Evolutionary conservation across 2,329 filamentous ascomycete genomes (phyloP).

Genomic region (Trichoderma asperellum): DNA sequence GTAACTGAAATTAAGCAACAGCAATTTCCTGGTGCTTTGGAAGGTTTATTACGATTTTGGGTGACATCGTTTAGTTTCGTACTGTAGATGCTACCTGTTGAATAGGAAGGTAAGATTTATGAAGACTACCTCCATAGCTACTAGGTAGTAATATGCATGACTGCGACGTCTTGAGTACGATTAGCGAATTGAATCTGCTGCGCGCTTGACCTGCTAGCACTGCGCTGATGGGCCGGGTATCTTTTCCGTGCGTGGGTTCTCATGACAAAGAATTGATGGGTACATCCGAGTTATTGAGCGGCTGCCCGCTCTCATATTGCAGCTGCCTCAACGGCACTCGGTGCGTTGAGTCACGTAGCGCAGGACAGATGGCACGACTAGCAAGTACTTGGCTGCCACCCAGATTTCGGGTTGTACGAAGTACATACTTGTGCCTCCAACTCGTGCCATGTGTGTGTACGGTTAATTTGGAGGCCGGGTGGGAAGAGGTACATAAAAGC

Average conservation of each 20-base stretch:
- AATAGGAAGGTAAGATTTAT: neutral
- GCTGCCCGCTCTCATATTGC: neutral
- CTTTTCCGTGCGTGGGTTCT: neutral
- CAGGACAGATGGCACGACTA: neutral
- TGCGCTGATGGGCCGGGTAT: neutral
- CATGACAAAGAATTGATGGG: neutral
- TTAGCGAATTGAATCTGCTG: neutral
- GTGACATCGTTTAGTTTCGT: neutral
- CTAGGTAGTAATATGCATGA: neutral
- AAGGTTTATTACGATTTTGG: neutral
- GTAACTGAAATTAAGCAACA: neutral
- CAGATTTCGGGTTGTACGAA: neutral
- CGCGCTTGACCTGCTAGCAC: neutral
- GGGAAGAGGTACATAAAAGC: neutral
- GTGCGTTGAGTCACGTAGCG: neutral
- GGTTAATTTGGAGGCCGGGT: neutral
- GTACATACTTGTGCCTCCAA: neutral
- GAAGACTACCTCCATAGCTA: neutral
- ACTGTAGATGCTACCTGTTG: neutral
- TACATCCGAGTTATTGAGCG: neutral
- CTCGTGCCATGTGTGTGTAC: neutral
- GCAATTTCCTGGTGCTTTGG: neutral
- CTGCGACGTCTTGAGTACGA: neutral
- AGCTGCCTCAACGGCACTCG: neutral
- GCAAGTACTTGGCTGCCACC: neutral